These are phyloP conservation scores for Hypericum androsaemum DNA, from an alignment of 345 rosid genomes.

Conservation along the genomic window DNA sequence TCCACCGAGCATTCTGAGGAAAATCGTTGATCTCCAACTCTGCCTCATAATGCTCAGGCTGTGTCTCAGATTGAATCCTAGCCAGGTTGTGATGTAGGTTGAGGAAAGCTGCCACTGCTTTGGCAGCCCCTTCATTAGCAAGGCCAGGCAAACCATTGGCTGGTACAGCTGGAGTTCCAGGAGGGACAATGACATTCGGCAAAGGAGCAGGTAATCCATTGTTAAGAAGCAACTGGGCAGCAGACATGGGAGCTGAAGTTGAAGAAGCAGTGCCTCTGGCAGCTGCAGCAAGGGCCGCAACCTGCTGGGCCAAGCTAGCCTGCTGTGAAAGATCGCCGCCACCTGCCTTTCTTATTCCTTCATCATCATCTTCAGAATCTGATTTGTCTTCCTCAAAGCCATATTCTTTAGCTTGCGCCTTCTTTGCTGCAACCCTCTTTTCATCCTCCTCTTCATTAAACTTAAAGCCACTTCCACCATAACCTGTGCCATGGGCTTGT, in stretches of 20 bases:
- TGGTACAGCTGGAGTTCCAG: constrained; percentile 26
- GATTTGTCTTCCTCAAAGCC: constrained; percentile 96
- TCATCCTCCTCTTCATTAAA: constrained; percentile 98
- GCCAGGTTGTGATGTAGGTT: constrained; percentile 82
- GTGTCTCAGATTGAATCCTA: constrained; percentile 89
- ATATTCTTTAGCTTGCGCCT: constrained; percentile 91
- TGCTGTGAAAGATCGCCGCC: constrained; percentile 74
- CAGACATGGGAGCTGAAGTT: constrained; percentile 22
- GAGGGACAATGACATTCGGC: constrained; percentile 35
- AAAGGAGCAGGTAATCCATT: constrained; percentile 32
- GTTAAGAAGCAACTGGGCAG: constrained; percentile 36
- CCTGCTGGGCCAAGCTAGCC: constrained; percentile 53
- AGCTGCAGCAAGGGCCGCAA: constrained; percentile 63
- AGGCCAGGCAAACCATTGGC: constrained; percentile 31
- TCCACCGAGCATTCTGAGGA: constrained; percentile 97
- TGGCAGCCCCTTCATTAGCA: constrained; percentile 62
- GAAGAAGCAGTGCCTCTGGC: constrained; percentile 26
- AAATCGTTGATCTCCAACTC: constrained; percentile 93
- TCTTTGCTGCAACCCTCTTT: constrained; percentile 86
- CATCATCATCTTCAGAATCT: constrained; percentile 92
- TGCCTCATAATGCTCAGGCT: constrained; percentile 97
- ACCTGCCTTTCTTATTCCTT: constrained; percentile 80
- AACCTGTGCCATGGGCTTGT: constrained; percentile 95
- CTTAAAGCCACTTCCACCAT: constrained; percentile 97
- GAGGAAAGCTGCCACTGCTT: constrained; percentile 83